These are phyloP conservation scores for Larix sibirica DNA, from an alignment of 83 land plant species.

Conservation along the genomic window DNA sequence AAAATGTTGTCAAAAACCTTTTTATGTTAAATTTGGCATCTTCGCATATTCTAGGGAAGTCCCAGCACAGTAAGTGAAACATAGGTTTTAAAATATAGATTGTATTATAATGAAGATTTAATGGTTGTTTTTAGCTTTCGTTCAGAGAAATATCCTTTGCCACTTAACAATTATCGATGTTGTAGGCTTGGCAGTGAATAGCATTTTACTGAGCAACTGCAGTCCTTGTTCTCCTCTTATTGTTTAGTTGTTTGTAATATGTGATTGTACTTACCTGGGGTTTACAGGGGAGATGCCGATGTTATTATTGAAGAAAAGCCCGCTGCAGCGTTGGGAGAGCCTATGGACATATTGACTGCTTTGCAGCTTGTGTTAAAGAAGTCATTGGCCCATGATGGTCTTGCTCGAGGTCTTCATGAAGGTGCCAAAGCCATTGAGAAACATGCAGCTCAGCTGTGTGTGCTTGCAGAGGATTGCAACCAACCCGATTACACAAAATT, in stretches of 20 bases:
- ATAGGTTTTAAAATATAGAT: too few relatives aligned
- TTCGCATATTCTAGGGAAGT: too few relatives aligned
- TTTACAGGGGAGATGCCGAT: constrained; percentile 19
- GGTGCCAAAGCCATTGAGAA: constrained; percentile 89
- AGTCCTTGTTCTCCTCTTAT: too few relatives aligned
- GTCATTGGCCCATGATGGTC: constrained; percentile 81
- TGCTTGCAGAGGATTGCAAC: constrained; percentile 90
- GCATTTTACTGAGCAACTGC: too few relatives aligned
- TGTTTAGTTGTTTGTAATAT: neutral
- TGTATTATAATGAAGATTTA: too few relatives aligned
- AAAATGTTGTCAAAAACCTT: too few relatives aligned
- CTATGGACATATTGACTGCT: constrained; percentile 84
- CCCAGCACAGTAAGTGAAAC: too few relatives aligned
- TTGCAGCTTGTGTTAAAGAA: constrained; percentile 83
- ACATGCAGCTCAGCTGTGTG: constrained; percentile 88
- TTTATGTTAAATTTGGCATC: too few relatives aligned
- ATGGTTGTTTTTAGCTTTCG: too few relatives aligned
- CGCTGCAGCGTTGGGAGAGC: constrained; percentile 71
- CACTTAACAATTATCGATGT: too few relatives aligned
- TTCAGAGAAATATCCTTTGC: too few relatives aligned
- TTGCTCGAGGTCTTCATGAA: constrained; percentile 85
- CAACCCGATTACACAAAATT: constrained; percentile 86
- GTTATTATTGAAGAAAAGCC: constrained; percentile 26
- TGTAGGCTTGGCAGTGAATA: too few relatives aligned
- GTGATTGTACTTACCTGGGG: neutral